Base-by-base conservation (phyloP, 139 green algal genomes). In the Haematococcus sp. region DNA sequence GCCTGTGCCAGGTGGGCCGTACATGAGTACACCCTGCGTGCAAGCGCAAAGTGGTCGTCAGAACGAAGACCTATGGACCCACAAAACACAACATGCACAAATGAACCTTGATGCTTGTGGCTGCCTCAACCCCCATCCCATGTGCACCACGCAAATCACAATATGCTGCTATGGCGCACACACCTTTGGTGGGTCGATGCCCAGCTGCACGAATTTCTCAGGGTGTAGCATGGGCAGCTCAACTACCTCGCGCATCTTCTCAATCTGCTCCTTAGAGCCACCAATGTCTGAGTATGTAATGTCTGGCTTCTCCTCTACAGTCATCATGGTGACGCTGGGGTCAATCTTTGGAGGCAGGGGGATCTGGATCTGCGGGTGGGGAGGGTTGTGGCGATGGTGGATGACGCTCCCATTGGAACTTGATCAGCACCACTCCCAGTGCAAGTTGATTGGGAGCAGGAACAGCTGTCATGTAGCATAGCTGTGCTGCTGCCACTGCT, bases 241-340 rank as follows among this genome's bases (percentile, higher is more conserved):
- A 58, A 99, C 95, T 40, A 99, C 89, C 77, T 97, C 92, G 11
- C 91, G 83, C 92, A 99, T 97, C 84, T 95, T 96, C 70, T 98
- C 95, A 64, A 96, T 95, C 86, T 98, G 95, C 76, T 99, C 95
- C 88, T 98, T 99, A 86, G 78, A 91, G 27, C 95, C 40, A 49
- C 40, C 40, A 49, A 49, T 49, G 67, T 72, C 72, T 2, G 70
- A 73, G 86, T 98, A 98, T 3, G 94, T 98, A 49, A 98, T 87
- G 73, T 99, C 93, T 3, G 95, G 95, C 85, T 98, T 99, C 90
- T 98, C 93, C 84, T 98, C 95, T 61, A 99, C 96, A 4, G 94
- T 99, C 96, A 99, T 99, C 96, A 99, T 99, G 40, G 96, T 99
- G 19, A 99, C 96, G 59, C 78, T 94, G 32, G 96, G 91, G 74